These are phyloP conservation scores for Euptelea pleiosperma DNA, from an alignment of 164 flowering plant species.

Conservation along the genomic window DNA sequence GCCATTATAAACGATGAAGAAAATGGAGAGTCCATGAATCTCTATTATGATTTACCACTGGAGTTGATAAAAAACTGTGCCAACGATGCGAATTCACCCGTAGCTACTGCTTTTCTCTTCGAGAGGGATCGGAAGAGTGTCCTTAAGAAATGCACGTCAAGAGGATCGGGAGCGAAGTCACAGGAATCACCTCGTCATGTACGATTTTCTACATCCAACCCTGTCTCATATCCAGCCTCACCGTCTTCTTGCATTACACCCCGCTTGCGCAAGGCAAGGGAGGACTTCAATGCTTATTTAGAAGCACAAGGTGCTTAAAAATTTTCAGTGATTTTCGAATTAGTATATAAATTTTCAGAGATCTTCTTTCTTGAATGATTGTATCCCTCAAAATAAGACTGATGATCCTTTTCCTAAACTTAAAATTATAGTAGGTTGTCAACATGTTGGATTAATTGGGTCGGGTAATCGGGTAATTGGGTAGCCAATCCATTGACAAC, in stretches of 20 bases:
- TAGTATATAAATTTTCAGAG: too few species aligned
- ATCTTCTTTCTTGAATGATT: too few species aligned
- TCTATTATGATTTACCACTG: conserved; percentile 51
- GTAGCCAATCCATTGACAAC: too few species aligned
- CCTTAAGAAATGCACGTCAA: conserved; percentile 34
- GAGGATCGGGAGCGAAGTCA: conserved; percentile 26
- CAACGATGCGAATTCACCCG: conserved; percentile 47
- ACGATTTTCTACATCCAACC: conserved; percentile 50
- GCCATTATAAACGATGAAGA: conserved; percentile 21
- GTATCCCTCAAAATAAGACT: too few species aligned
- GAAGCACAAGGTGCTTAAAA: conserved; percentile 58
- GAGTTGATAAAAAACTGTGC: conserved; percentile 40
- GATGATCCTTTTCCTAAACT: too few species aligned
- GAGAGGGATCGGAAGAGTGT: conserved; percentile 46
- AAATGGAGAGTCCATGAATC: conserved; percentile 4
- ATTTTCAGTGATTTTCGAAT: too few species aligned
- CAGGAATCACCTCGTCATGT: conserved; percentile 52
- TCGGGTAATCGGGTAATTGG: too few species aligned
- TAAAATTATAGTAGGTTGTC: too few species aligned
- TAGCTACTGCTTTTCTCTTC: conserved; percentile 50
- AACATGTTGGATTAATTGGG: too few species aligned
- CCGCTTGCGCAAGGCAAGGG: conserved; percentile 62
- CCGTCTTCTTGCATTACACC: conserved; percentile 59
- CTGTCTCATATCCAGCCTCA: conserved; percentile 27
- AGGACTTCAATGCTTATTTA: conserved; percentile 71